These are phyloP conservation scores for Xerocomellus amylosporus DNA, from an alignment of 768 basidiomycete species.

Conservation along the genomic window DNA sequence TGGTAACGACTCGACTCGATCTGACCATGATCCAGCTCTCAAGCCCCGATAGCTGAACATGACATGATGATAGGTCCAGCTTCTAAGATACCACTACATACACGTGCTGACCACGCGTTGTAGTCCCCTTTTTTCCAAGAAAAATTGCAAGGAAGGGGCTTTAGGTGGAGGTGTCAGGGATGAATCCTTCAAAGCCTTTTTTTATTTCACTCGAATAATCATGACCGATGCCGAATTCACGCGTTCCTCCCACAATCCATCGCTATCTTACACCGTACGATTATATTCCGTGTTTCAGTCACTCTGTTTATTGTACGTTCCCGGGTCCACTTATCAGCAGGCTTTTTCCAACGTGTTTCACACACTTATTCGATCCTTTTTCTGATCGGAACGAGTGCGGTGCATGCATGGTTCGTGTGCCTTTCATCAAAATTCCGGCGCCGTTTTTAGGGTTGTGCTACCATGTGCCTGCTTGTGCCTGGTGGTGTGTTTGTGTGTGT, in stretches of 20 bases:
- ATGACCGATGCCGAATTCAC: conserved; percentile 1
- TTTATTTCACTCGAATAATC: not conserved
- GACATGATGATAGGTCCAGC: not conserved
- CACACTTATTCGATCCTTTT: too few species aligned
- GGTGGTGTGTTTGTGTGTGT: too few species aligned
- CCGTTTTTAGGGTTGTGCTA: too few species aligned
- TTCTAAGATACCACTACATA: too few species aligned
- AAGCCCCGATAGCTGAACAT: not conserved
- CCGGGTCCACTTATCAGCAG: too few species aligned
- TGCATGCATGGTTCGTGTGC: too few species aligned
- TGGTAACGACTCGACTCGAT: not conserved
- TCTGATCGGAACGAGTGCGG: too few species aligned
- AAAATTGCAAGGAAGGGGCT: not conserved
- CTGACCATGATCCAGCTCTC: not conserved
- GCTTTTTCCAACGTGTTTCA: too few species aligned
- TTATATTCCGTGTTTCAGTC: not conserved
- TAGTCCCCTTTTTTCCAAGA: not conserved
- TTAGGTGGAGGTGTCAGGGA: not conserved
- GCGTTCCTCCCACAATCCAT: not conserved
- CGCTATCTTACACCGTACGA: not conserved
- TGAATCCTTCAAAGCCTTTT: not conserved
- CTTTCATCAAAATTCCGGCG: too few species aligned
- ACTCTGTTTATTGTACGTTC: not conserved
- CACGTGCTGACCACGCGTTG: not conserved
- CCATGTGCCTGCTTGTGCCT: too few species aligned